Evolutionary conservation across 148 eudicot species (phyloP), one percentile per base, ranked within the genome.

Genomic region (Fallopia convolvulus): DNA sequence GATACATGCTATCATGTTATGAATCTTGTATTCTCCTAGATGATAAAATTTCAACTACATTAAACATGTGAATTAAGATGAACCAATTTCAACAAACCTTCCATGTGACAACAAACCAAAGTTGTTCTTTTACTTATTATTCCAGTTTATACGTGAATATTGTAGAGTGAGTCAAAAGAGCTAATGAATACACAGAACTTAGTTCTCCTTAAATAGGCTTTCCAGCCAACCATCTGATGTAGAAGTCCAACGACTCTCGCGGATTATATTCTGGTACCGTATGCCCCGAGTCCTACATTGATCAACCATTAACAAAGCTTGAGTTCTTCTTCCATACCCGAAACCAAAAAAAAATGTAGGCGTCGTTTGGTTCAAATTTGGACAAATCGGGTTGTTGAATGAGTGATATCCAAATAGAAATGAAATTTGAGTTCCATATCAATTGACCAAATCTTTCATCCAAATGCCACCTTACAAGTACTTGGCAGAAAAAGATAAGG

Each of bases 201-300:
- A 14, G 40, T 15, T 65, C 8, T 65, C n/a, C 26, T 65, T 18
- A 90, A 81, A 90, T 85, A 17, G 32, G 77, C 70, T 84, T 65
- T 14, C 92, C 89, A 52, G 80, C 77, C 50, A 90, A 66, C 88
- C 90, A 91, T 44, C 90, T 84, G 73, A 79, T 83, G 61, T 85
- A 91, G 55, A 93, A 85, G 68, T 85, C 86, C 50, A 89, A 78
- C 55, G 95, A 84, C 77, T 92, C 93, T 60, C 82, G 75, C 0
- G 97, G 95, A 78, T 90, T 90, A 87, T 92, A 90, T 79, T 92
- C 97, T 4, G 93, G 93, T 26, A 92, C 95, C 0, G 95, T 92
- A 77, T 92, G 97, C 32, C 97, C 93, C 13, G 97, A 77, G 41
- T 92, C 94, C 94, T 92, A 83, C 80, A 83, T 40, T 47, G 3